Conservation (phyloP, 352 stramenopile species). For the Phytophthora pluvialis region DNA sequence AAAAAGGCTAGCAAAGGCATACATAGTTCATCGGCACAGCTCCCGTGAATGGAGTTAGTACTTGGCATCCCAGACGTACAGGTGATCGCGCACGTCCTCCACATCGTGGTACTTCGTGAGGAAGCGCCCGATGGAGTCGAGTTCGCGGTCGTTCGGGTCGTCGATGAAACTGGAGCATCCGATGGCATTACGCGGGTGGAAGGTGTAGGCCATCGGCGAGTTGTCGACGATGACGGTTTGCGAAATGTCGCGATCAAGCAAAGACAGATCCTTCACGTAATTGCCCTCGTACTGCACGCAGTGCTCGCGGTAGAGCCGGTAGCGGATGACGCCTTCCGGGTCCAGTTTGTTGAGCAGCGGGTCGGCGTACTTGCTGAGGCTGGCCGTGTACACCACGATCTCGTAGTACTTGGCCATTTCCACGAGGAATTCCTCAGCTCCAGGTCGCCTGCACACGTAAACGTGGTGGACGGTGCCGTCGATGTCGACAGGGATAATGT, state of each 20-base stretch:
- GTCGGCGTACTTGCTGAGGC: conserved; percentile 98
- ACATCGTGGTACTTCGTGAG: conserved; percentile 54
- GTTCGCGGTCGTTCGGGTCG: conserved; percentile 87
- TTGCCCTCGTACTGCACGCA: conserved; percentile 96
- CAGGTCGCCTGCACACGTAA: conserved; percentile 92
- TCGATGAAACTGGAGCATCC: conserved; percentile 92
- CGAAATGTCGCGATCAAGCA: conserved; percentile 93
- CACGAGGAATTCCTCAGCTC: conserved; percentile 96
- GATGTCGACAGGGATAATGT: conserved; percentile 97
- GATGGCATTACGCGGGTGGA: conserved; percentile 94
- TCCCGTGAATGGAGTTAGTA: too few species aligned
- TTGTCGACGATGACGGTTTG: conserved; percentile 99
- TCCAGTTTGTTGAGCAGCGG: conserved; percentile 97
- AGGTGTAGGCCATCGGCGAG: conserved; percentile 97
- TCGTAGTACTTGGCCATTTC: conserved; percentile 97
- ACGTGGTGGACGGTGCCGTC: conserved; percentile 87
- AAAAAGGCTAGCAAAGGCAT: too few species aligned
- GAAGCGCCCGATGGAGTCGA: conserved; percentile 81
- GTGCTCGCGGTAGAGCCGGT: conserved; percentile 93
- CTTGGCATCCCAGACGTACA: conserved; percentile 70
- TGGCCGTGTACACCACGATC: conserved; percentile 98
- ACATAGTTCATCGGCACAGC: too few species aligned
- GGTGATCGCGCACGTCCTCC: conserved; percentile 71
- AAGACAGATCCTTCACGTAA: conserved; percentile 97
- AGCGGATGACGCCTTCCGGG: conserved; percentile 88